Evolutionary conservation across 2,329 filamentous ascomycete genomes (phyloP), one percentile per base, ranked within the genome.

Genomic region (Fusarium denticulatum): DNA sequence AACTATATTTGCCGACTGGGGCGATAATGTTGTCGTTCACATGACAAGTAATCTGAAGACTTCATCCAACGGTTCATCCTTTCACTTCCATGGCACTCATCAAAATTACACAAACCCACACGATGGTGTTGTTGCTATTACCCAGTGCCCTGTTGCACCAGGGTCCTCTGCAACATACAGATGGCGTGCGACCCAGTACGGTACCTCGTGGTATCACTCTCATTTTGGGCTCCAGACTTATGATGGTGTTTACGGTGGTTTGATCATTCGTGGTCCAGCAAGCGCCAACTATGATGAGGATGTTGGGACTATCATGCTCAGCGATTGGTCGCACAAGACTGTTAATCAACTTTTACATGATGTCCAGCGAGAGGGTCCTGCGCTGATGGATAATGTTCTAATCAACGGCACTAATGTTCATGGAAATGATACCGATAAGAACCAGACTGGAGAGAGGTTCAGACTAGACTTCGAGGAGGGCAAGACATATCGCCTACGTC

Each of bases 61-160:
- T 60, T 81, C 80, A 81, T 68, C 72, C 22, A 92, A 92, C 66
- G 89, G 89, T 45, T 91, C 89, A 14, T 85, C 85, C 16, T 88
- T 92, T 36, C 90, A 92, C 78, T 92, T 86, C 81, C 90, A 92
- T 73, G 91, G 89, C 37, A 81, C 92, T 43, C 86, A 88, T 28
- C 89, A 92, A 77, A 82, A 85, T 65, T 82, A 85, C 75, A 88
- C 83, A 52, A 88, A 86, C 74, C 81, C 86, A 57, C 83, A 87
- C 62, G 90, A 92, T 73, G 90, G 90, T 59, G 89, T 91, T 8
- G 82, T 79, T 13, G 81, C 80, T 24, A 79, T 88, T 26, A 88
- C 85, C 1, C 84, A 88, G 71, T 88, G 87, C 64, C 86, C 87
- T 5, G 82, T 85, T 34, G 82, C 88, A 0, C 88, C 89, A 2